phyloP scores from a whole-genome alignment of 768 basidiomycete species.

The Nidularia pulvinata region DNA sequence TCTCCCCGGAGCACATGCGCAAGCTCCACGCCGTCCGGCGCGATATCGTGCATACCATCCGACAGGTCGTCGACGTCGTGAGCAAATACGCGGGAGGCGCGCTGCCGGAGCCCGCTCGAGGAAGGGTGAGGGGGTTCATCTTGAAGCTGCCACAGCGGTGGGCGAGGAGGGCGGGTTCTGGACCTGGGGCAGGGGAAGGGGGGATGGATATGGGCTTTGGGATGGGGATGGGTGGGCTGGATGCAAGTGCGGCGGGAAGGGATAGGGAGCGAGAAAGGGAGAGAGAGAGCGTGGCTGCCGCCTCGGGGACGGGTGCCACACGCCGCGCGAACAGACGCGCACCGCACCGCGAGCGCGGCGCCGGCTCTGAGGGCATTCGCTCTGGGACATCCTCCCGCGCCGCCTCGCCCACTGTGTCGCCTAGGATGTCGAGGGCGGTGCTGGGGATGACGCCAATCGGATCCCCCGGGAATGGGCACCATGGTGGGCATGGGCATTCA shows the following conservation, averaged over 20 bases:
- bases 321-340: slow-evolving; percentile 26
- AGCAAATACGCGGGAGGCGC: slow-evolving; percentile 85
- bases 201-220: neutral
- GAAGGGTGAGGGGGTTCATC: slow-evolving; percentile 74
- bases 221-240: neutral
- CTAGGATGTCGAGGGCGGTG: slow-evolving; percentile 6
- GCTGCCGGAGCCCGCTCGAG: slow-evolving; percentile 81
- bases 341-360: slow-evolving; percentile 36
- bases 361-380: slow-evolving; percentile 18
- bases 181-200: slow-evolving; percentile 1
- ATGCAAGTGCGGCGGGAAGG: slow-evolving; percentile 4
- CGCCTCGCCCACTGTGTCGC: slow-evolving; percentile 12
- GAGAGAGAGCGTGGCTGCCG: slow-evolving; percentile 31
- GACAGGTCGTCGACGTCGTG: slow-evolving; percentile 88
- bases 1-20: slow-evolving; percentile 49
- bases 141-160: slow-evolving; percentile 82
- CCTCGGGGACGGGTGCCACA: slow-evolving; percentile 22
- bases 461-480: neutral
- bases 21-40: slow-evolving; percentile 75
- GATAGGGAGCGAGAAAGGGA: slow-evolving; percentile 19
- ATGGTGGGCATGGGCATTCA: neutral
- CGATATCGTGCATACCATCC: slow-evolving; percentile 87
- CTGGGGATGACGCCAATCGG: slow-evolving; percentile 1
- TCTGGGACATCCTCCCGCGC: slow-evolving; percentile 26
- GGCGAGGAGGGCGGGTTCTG: slow-evolving; percentile 31